Evolutionary conservation across 148 eudicot genomes (phyloP).

Genomic region (Linanthus parryae): DNA sequence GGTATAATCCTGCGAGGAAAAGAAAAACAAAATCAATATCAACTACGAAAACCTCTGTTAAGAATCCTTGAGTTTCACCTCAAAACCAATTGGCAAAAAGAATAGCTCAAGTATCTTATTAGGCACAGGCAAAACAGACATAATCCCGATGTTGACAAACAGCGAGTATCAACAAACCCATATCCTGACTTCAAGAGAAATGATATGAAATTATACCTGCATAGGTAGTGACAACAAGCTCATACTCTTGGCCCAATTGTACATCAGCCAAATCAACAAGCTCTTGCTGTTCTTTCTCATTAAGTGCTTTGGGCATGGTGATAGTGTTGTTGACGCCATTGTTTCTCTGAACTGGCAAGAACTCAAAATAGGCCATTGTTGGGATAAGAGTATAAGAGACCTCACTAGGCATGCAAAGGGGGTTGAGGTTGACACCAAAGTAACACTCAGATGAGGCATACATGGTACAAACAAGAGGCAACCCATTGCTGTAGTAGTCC

Average conservation of each 20-base stretch:
- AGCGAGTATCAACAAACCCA: not conserved
- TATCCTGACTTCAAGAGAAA: no score
- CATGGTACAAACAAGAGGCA: constrained; percentile 78
- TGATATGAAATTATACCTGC: constrained; percentile 34
- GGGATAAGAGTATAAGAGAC: constrained; percentile 73
- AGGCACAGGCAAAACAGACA: no score
- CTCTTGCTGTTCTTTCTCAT: constrained; percentile 61
- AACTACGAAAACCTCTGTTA: no score
- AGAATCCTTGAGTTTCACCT: no score
- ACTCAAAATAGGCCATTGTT: constrained; percentile 71
- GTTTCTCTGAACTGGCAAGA: constrained; percentile 56
- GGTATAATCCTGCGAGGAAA: constrained; percentile 41
- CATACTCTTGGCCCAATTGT: constrained; percentile 71
- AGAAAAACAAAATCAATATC: not conserved
- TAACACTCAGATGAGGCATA: constrained; percentile 81
- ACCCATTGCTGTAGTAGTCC: constrained; percentile 60
- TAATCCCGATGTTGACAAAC: no score
- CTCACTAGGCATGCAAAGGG: constrained; percentile 63
- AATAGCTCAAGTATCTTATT: no score
- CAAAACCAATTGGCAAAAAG: no score
- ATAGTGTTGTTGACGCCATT: constrained; percentile 36
- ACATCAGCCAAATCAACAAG: constrained; percentile 63
- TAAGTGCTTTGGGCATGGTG: constrained; percentile 43
- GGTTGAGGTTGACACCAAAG: constrained; percentile 76
- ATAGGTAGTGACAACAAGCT: constrained; percentile 77